Conservation (phyloP, 257 asterid genomes). For the Rauvolfia tetraphylla region DNA sequence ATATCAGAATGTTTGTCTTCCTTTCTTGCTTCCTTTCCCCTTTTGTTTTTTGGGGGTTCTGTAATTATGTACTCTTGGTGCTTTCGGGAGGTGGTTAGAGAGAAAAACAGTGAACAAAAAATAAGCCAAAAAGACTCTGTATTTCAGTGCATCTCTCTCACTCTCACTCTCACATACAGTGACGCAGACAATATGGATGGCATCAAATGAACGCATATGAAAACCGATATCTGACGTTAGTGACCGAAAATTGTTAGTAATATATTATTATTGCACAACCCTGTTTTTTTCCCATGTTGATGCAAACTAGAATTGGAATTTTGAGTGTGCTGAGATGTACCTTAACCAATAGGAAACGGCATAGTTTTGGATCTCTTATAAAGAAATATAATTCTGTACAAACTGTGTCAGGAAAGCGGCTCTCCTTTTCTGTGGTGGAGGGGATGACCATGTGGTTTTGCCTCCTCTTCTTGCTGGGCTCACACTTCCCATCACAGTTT, state of each 20-base stretch:
- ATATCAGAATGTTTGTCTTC: not conserved
- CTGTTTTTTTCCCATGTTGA: not conserved
- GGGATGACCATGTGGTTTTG: conserved; percentile 5
- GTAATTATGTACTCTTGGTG: not conserved
- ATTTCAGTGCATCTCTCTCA: not conserved
- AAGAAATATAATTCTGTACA: not conserved
- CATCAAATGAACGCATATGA: not conserved
- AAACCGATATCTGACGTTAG: not conserved
- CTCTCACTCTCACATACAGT: too few relatives aligned
- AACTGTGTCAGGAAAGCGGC: not conserved
- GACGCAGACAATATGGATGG: too few relatives aligned
- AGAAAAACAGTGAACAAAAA: not conserved
- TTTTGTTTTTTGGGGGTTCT: not conserved
- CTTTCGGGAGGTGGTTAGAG: not conserved
- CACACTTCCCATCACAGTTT: not conserved
- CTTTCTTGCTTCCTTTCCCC: not conserved
- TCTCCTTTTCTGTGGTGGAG: not conserved
- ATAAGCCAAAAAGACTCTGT: not conserved
- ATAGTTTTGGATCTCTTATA: not conserved
- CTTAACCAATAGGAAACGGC: too few relatives aligned
- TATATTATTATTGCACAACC: not conserved
- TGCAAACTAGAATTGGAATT: not conserved
- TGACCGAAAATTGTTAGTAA: not conserved
- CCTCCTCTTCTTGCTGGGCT: not conserved
- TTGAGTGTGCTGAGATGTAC: not conserved